These are phyloP conservation scores for Pseudohalonectria lignicola DNA, from an alignment of 2,329 filamentous ascomycete species.

Conservation along the genomic window DNA sequence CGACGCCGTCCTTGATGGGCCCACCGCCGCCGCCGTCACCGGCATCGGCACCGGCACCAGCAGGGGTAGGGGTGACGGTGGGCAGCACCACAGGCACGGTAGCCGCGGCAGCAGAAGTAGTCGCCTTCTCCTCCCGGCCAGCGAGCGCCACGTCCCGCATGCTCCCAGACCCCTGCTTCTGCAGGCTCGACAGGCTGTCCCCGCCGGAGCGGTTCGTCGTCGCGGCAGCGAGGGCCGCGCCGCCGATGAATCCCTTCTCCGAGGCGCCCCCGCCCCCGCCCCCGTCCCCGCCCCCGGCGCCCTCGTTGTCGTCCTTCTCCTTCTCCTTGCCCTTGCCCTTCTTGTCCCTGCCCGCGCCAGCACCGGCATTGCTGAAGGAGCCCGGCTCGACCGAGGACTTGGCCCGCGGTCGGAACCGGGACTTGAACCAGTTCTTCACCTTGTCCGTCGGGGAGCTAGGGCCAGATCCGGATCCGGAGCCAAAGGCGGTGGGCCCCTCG, in stretches of 20 bases:
- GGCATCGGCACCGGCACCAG: slow-evolving; percentile 1
- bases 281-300: too few relatives aligned
- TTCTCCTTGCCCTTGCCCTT: background rate
- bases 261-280: too few relatives aligned
- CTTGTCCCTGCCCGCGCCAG: background rate
- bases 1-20: too few relatives aligned
- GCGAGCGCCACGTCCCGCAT: slow-evolving; percentile 23
- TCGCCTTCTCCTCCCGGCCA: too few relatives aligned
- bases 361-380: too few relatives aligned
- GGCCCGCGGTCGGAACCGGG: slow-evolving; percentile 22
- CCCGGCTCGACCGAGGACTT: slow-evolving; percentile 12
- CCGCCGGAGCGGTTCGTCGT: too few relatives aligned
- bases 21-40: background rate
- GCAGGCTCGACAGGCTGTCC: too few relatives aligned
- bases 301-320: slow-evolving; percentile 2
- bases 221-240: slow-evolving; percentile 29
- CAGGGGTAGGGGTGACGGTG: slow-evolving; percentile 4
- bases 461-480: too few relatives aligned
- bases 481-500: too few relatives aligned
- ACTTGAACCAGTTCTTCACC: slow-evolving; percentile 31
- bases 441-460: slow-evolving; percentile 14
- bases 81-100: too few relatives aligned
- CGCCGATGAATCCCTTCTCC: slow-evolving; percentile 25
- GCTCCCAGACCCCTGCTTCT: slow-evolving; percentile 7
- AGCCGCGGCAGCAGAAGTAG: too few relatives aligned